Percentiles rank a stretch among this genome's conserved stretches.
Evolutionary conservation across 306 rosid species (phyloP).

Genomic region (apple (Malus domestica)): ASM211411v1 NC_041798.1:20327501-20328000

Average conservation of each 20-base stretch:
- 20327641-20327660: slow-evolving; percentile 3
- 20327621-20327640: slow-evolving; percentile 15
- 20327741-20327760: slow-evolving; percentile 43
- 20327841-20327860: slow-evolving; percentile 19
- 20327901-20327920: slow-evolving; percentile 22
- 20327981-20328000: slow-evolving; percentile 10
- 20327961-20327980: slow-evolving; percentile 23
- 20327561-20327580: neutral
- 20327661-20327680: slow-evolving; percentile 26
- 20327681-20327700: slow-evolving; percentile 38
- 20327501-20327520: slow-evolving; percentile 23
- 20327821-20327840: slow-evolving; percentile 16
- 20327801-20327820: slow-evolving; percentile 20
- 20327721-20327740: slow-evolving; percentile 36
- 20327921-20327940: slow-evolving; percentile 11
- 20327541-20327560: slow-evolving; percentile 5
- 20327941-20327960: slow-evolving; percentile 14
- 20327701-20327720: slow-evolving; percentile 51
- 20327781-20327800: neutral
- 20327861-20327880: slow-evolving; percentile 21
- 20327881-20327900: neutral
- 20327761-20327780: slow-evolving; percentile 36
- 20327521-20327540: slow-evolving; percentile 17
- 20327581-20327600: slow-evolving; percentile 1
- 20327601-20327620: slow-evolving; percentile 3